Base-by-base conservation (phyloP, 805 yeast genomes). In the Komagataella populi region DNA sequence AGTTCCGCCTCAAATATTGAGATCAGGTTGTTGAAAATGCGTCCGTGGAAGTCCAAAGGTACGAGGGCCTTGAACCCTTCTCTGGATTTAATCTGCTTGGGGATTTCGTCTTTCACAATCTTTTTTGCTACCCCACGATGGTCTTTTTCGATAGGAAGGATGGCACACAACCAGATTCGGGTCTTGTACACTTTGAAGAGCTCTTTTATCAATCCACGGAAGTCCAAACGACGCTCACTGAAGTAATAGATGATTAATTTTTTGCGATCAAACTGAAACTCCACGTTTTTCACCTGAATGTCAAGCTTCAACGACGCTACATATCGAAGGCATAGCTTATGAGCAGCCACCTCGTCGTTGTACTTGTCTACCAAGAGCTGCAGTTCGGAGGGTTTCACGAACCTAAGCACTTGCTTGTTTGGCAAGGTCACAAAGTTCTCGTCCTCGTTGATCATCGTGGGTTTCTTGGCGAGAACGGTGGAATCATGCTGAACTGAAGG, bases 121-220 rank as follows among this genome's bases (percentile, higher is more conserved):
- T 18, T 49, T 5, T 59, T 60, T 22, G 63, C 66, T 23, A 59
- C 45, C 48, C 64, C 67, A 54, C 65, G 59, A 4, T 61, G 61
- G 30, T 63, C 53, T 36, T 58, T 62, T 45, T 68, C 71, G n/a
- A 66, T 57, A 8, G 72, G 70, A 51, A 69, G 59, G 23, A 84
- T 84, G 0, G 93, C 90, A 71, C 90, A 83, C 65, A 86, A 68
- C 93, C 95, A 86, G 56, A 84, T 84, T 59, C 91, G 71, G 0
- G 90, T 84, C 65, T 84, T 84, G 69, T 83, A 84, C 53, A 82
- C 78, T 60, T 83, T 80, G 70, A 83, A 84, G 30, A 84, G 66
- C 59, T 84, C 91, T 53, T 84, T 79, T 51, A 84, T 84, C 59
- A 84, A 70, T 48, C 78, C 84, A 53, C 91, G 70, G 62, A 84